These are phyloP conservation scores for Saksenaea oblongispora DNA, from an alignment of 371 early-diverging fungal species.

Conservation along the genomic window DNA sequence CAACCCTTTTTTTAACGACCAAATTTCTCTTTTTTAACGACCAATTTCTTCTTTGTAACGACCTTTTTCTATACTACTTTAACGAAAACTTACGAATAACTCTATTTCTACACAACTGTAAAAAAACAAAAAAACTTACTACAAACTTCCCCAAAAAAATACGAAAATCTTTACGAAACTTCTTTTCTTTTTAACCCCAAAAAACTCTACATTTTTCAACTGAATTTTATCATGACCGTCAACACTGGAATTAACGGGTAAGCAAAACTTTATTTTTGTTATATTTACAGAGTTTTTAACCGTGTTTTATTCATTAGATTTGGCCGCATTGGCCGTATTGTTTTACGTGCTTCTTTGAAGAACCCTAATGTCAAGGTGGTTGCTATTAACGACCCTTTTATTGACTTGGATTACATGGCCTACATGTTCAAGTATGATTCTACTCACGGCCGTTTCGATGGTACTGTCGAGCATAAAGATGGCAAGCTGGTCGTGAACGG, in stretches of 20 bases:
- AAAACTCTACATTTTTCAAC: background rate
- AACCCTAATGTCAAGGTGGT: slow-evolving; percentile 84
- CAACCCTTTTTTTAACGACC: background rate
- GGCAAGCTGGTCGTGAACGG: slow-evolving; percentile 85
- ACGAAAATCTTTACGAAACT: background rate
- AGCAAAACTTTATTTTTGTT: background rate
- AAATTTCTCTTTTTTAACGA: background rate
- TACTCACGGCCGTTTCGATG: slow-evolving; percentile 94
- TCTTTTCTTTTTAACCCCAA: background rate
- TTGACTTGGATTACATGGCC: slow-evolving; percentile 93
- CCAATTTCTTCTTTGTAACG: background rate
- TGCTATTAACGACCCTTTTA: slow-evolving; percentile 99
- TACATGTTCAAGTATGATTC: slow-evolving; percentile 99
- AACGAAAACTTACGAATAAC: no score
- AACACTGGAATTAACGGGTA: slow-evolving; percentile 49
- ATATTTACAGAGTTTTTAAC: background rate
- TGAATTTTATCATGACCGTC: slow-evolving; percentile 28
- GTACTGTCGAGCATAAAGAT: slow-evolving; percentile 73
- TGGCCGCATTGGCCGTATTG: slow-evolving; percentile 99
- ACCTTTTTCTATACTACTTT: background rate
- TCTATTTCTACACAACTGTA: no score
- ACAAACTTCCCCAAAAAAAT: background rate
- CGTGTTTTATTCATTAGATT: slow-evolving; percentile 56
- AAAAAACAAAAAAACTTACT: background rate
- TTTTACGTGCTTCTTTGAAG: slow-evolving; percentile 89